Conservation (phyloP, 192 early-diverging fungal genomes). For the Podila minutissima region DNA sequence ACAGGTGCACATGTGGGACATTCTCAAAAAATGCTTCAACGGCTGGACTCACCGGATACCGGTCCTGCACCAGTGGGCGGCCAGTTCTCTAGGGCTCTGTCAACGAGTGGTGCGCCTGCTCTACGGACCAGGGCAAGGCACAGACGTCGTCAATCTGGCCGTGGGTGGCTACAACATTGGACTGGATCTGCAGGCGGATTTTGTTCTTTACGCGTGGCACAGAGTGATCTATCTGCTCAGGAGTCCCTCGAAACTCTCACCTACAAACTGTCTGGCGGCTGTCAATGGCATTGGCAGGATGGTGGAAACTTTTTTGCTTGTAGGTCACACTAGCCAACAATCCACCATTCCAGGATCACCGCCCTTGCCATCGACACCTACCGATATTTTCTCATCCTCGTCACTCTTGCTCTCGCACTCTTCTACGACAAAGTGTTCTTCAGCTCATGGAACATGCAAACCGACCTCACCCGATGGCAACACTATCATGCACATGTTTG, state of each 20-base stretch:
- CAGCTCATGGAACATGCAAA: conserved; percentile 8
- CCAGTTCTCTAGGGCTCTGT: conserved; percentile 72
- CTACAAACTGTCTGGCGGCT: conserved; percentile 59
- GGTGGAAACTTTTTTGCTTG: conserved; percentile 60
- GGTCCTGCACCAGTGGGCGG: conserved; percentile 80
- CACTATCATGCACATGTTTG: conserved; percentile 86
- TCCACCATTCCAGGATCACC: conserved; percentile 28
- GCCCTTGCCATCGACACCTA: conserved; percentile 25
- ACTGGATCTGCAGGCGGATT: conserved; percentile 70
- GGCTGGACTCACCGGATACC: conserved; percentile 82
- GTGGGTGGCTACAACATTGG: conserved; percentile 63
- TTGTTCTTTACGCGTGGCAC: conserved; percentile 81
- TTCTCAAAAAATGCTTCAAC: conserved; percentile 71
- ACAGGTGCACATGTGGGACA: conserved; percentile 82
- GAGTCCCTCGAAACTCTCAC: conserved; percentile 59
- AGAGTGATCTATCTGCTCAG: conserved; percentile 67
- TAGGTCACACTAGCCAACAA: conserved; percentile 20
- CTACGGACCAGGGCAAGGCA: conserved; percentile 75
- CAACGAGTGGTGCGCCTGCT: conserved; percentile 71
- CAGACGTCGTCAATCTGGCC: conserved; percentile 64
- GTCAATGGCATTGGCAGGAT: conserved; percentile 67
- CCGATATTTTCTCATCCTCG: conserved; percentile 43
- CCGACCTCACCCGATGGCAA: conserved; percentile 71
- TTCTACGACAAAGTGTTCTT: neutral
- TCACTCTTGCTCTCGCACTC: conserved; percentile 24